Evolutionary conservation across 805 yeast species (phyloP).

Genomic region (Barnettozyma sucrosica): DNA sequence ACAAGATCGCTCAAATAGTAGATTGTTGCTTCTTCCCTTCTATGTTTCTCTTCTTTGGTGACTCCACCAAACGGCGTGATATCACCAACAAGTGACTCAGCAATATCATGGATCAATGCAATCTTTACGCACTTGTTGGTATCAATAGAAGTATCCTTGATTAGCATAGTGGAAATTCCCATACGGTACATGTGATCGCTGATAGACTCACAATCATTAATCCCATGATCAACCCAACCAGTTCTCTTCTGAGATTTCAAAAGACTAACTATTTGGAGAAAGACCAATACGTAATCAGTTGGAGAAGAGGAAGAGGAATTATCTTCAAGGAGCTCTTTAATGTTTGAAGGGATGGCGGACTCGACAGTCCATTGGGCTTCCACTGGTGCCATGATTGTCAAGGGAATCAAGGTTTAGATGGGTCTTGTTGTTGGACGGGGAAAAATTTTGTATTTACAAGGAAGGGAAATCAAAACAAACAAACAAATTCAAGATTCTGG

Average conservation of each 20-base stretch:
- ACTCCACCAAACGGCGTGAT: slow-evolving; percentile 79
- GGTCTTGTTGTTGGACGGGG: background rate
- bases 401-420: background rate
- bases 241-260: slow-evolving; percentile 81
- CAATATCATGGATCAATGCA: slow-evolving; percentile 88
- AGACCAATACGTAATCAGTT: slow-evolving; percentile 48
- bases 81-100: slow-evolving; percentile 92
- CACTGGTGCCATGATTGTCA: slow-evolving; percentile 10
- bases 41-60: slow-evolving; percentile 74
- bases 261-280: slow-evolving; percentile 60
- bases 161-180: slow-evolving; percentile 74
- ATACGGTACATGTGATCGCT: slow-evolving; percentile 97
- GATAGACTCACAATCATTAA: slow-evolving; percentile 50
- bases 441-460: background rate
- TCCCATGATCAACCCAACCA: slow-evolving; percentile 80
- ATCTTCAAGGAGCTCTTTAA: slow-evolving; percentile 31
- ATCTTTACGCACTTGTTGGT: slow-evolving; percentile 72
- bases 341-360: slow-evolving; percentile 42
- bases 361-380: slow-evolving; percentile 46
- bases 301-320: slow-evolving; percentile 17
- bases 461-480: slow-evolving; percentile 1
- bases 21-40: slow-evolving; percentile 73
- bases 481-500: too few species aligned
- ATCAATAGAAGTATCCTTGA: slow-evolving; percentile 48
- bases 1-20: slow-evolving; percentile 56